Evolutionary conservation across 192 early-diverging fungal genomes (phyloP), one percentile per base, ranked within the genome.

Genomic region (Thoreauomyces humboldtii): DNA sequence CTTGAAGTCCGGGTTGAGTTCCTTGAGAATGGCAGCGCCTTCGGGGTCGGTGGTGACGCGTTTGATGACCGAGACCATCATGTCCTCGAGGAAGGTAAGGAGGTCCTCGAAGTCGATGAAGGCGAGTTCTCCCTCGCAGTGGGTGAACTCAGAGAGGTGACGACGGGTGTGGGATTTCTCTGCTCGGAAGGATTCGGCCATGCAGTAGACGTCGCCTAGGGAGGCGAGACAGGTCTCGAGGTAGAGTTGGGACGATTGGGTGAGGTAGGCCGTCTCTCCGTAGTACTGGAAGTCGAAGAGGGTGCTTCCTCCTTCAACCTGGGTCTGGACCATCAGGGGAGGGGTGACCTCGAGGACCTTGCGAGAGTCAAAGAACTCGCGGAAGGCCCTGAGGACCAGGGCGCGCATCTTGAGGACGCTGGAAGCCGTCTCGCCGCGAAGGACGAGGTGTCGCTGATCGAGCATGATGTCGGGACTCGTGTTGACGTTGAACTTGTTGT

Each of bases 291-390:
- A 89, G 43, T 81, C 78, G 55, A 99, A 99, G 54, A 99, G 82
- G 7, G 96, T 98, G 36, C 86, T 87, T 7, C 97, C 97, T 55
- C 97, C 97, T 79, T 99, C 97, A 12, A 96, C 95, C 75, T 97
- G 94, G 37, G 96, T 99, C 81, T 99, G 96, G 24, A 99, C 97
- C 93, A 99, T 92, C 70, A 91, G 85, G 19, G 97, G 97, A n/a
- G 97, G 96, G 12, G 90, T 96, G 15, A 99, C 92, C 77, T 99
- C 97, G 54, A 76, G 73, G 64, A 90, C 90, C 14, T 83, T 81
- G 32, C 77, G 79, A 33, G 71, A 69, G 38, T 95, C 91, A 76
- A 96, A 98, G 78, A 91, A 91, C 59, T 88, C 91, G 67, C 97
- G 94, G 90, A 99, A 99, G 0, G 95, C 91, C 45, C 88, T 89